phyloP scores from a whole-genome alignment of 306 rosid species.

The Acmispon strigosus region DNA sequence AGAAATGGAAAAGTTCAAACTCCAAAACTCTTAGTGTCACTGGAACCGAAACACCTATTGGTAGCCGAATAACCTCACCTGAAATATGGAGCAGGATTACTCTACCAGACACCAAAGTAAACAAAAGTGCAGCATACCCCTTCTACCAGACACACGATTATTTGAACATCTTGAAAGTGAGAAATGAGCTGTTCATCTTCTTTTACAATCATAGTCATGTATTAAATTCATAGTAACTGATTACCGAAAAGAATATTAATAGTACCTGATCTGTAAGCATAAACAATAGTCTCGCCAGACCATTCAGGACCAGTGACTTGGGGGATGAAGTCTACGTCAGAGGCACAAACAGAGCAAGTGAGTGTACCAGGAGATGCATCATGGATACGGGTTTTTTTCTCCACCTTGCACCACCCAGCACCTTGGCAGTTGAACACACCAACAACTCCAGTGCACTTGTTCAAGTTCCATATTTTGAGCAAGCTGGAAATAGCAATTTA shows the following conservation, averaged over 20 bases:
- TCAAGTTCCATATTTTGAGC: slow-evolving; percentile 95
- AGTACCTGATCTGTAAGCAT: slow-evolving; percentile 65
- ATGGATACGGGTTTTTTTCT: slow-evolving; percentile 77
- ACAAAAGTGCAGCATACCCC: not conserved
- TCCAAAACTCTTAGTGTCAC: slow-evolving; percentile 74
- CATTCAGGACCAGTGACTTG: slow-evolving; percentile 70
- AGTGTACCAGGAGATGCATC: slow-evolving; percentile 73
- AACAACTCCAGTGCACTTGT: slow-evolving; percentile 83
- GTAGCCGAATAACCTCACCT: slow-evolving; percentile 74
- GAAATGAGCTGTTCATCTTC: not conserved
- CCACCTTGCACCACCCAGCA: slow-evolving; percentile 93
- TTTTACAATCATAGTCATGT: not conserved
- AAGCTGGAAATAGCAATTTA: slow-evolving; percentile 45
- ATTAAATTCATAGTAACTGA: slow-evolving; percentile 28
- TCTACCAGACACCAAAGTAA: not conserved
- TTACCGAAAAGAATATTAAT: not conserved
- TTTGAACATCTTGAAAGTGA: not conserved
- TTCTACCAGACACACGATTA: too few relatives aligned
- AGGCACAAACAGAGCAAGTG: slow-evolving; percentile 45
- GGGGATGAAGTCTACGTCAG: slow-evolving; percentile 60
- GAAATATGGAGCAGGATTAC: not conserved
- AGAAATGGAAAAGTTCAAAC: slow-evolving; percentile 82
- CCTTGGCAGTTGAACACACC: slow-evolving; percentile 99
- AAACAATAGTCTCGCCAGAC: slow-evolving; percentile 64
- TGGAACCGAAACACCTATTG: slow-evolving; percentile 74